A percentile compares a stretch with the other conserved stretches of the same genome.
Conservation (phyloP, 148 eudicot genomes). For the Vaccinium darrowii region DNA sequence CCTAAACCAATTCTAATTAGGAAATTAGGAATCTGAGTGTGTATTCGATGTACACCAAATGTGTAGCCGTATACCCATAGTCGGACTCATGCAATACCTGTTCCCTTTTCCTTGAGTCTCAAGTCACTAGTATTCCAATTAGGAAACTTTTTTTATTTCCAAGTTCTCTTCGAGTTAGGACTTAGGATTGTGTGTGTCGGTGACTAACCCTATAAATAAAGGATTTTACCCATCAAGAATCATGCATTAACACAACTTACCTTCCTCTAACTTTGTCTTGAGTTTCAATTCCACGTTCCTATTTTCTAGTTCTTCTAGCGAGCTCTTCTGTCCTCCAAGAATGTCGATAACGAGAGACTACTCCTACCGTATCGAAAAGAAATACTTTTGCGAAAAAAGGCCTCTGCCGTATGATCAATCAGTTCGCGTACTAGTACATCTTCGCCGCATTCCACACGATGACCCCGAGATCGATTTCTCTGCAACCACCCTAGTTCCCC, state of each 20-base stretch:
- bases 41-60: no score
- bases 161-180: no score
- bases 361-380: background rate
- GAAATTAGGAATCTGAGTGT: no score
- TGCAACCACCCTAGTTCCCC: background rate
- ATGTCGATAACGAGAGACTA: background rate
- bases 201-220: background rate
- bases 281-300: no score
- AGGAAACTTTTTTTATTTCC: no score
- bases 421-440: background rate
- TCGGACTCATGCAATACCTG: no score
- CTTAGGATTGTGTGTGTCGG: no score
- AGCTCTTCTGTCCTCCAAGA: no score
- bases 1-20: no score
- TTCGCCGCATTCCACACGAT: background rate
- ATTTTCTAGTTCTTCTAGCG: no score
- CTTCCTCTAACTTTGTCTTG: no score
- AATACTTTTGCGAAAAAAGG: background rate
- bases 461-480: background rate
- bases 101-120: background rate
- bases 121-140: background rate
- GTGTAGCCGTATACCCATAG: no score
- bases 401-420: background rate
- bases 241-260: background rate
- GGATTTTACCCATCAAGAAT: background rate